These are phyloP conservation scores for Skeletonema grethae DNA, from an alignment of 108 stramenopile genomes.

Conservation along the genomic window DNA sequence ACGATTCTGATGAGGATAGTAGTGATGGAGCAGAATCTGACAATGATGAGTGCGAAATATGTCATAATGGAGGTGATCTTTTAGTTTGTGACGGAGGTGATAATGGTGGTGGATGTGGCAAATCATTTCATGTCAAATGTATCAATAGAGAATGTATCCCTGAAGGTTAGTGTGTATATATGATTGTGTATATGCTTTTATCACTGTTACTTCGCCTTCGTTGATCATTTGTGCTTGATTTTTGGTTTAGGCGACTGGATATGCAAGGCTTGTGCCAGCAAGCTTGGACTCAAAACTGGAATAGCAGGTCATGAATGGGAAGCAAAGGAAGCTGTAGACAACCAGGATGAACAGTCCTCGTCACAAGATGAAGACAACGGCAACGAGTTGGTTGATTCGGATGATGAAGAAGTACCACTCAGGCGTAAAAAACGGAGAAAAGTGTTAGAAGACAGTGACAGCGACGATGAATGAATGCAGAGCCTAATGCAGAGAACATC, in stretches of 20 bases:
- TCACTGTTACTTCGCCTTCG: not conserved
- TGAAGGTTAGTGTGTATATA: constrained; percentile 18
- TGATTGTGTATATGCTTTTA: not conserved
- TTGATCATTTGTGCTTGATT: not conserved
- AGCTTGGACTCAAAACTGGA: constrained; percentile 37
- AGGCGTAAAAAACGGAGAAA: not conserved
- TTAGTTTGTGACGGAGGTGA: constrained; percentile 70
- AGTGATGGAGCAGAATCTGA: constrained; percentile 38
- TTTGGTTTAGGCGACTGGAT: constrained; percentile 62
- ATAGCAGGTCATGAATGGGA: constrained; percentile 53
- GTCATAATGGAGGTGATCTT: constrained; percentile 59
- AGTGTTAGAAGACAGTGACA: constrained; percentile 16
- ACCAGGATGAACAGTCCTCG: not conserved
- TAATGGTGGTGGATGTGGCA: constrained; percentile 56
- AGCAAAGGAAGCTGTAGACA: constrained; percentile 4
- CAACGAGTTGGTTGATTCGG: constrained; percentile 16
- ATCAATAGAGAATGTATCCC: constrained; percentile 52
- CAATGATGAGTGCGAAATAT: constrained; percentile 52
- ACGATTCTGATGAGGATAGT: constrained; percentile 25
- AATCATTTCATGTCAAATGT: constrained; percentile 57
- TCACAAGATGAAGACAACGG: not conserved
- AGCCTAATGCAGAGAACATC: not conserved
- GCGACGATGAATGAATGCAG: constrained; percentile 5
- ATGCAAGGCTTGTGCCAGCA: constrained; percentile 57
- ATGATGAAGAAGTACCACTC: constrained; percentile 11